phyloP scores from a whole-genome alignment of 352 stramenopile genomes.

The Globisporangium mamillatum region DNA sequence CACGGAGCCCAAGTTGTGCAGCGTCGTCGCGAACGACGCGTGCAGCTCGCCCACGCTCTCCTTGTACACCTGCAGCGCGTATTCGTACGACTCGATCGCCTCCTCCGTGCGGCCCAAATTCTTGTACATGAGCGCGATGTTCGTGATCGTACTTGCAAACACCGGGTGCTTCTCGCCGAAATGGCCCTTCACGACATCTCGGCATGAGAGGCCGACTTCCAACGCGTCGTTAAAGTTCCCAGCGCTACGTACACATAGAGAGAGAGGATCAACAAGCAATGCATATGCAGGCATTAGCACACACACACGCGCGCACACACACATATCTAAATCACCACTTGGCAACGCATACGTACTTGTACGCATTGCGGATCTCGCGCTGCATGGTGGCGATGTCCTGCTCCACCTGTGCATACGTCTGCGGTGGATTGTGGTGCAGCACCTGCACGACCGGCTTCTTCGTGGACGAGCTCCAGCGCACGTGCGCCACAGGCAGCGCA shows the following conservation, averaged over 20 bases:
- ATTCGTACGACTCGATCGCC: conserved; percentile 79
- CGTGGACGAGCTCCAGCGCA: conserved; percentile 16
- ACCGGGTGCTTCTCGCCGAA: conserved; percentile 79
- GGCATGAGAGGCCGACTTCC: conserved; percentile 62
- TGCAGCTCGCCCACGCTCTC: conserved; percentile 74
- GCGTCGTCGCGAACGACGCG: conserved; percentile 79
- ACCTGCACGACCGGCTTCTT: conserved; percentile 49
- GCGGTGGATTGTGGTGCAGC: conserved; percentile 54
- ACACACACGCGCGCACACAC: background rate
- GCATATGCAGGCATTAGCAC: background rate
- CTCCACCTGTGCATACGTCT: conserved; percentile 66
- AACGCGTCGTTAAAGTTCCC: conserved; percentile 66
- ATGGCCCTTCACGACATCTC: conserved; percentile 66
- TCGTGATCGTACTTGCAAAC: conserved; percentile 82
- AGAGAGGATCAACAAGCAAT: background rate
- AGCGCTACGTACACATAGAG: conserved; percentile 28
- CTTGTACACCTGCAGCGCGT: conserved; percentile 79
- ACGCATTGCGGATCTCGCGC: conserved; percentile 77
- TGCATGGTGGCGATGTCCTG: conserved; percentile 81
- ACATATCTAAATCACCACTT: no score
- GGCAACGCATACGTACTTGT: conserved; percentile 45
- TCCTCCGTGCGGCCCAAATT: conserved; percentile 74
- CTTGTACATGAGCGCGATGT: conserved; percentile 89
- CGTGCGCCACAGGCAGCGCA: background rate
- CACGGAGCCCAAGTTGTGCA: conserved; percentile 80